Base-by-base conservation (phyloP, 1,139 yeast species). In the Debaryomyces fabryi region DNA sequence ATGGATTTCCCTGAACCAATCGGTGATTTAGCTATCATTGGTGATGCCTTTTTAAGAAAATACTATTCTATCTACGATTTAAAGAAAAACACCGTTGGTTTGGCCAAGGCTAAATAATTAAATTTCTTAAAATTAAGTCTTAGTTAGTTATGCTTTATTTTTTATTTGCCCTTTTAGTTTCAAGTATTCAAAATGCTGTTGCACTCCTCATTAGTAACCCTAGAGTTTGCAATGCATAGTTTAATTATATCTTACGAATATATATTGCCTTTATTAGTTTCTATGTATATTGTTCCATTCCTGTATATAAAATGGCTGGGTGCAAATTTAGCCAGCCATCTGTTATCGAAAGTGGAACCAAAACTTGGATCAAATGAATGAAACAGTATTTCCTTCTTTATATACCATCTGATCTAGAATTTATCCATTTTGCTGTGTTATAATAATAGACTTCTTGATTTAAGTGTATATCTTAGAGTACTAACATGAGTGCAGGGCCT, bases 1-100 rank as follows among this genome's bases (percentile, higher is more conserved):
- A 84, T 93, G 92, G 99, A 93, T 68, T 85, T 93, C 83, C 98
- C 98, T 45, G 89, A 85, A 59, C 97, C 98, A 55, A 86, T 92
- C 61, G 98, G 98, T 50, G 97, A 96, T 58, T 72, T 93, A 74
- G 96, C 97, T 51, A 92, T 93, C 64, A 76, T 93, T 59, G 99
- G 99, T 66, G 99, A 93, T 67, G 95, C 97, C 15, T 93, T 93
- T 86, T 82, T 93, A 72, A 89, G 99, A 78, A 87, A 79, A 67
- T 92, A 85, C 78, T 93, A 93, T 80, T 89, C 97, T 34, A 82
- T 93, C 59, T 93, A 93, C 72, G 98, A 93, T 69, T 71, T 91
- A 63, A 90, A 88, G 65, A 84, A 85, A 69, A 78, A 91, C 68
- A 93, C 96, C 45, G 97, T 93, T 62, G 98, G 98, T 61, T 85